These are phyloP conservation scores for Sarocladium oryzae DNA, from an alignment of 2,329 filamentous ascomycete genomes.

Conservation along the genomic window DNA sequence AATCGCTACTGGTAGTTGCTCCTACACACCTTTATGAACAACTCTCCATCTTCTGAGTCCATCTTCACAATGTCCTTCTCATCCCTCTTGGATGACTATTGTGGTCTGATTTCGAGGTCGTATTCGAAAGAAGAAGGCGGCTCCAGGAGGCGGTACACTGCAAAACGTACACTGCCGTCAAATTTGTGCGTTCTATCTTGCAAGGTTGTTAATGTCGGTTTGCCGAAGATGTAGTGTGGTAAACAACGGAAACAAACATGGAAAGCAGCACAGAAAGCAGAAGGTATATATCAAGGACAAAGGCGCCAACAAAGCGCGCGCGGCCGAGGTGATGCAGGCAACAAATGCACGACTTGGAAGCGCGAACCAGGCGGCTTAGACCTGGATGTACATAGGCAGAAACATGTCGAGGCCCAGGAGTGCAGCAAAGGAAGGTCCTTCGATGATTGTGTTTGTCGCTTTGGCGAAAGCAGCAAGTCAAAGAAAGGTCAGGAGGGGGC, in stretches of 20 bases:
- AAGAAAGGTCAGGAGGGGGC: not conserved
- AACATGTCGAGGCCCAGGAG: not conserved
- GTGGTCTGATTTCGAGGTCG: not conserved
- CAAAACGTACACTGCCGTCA: not conserved
- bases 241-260: not conserved
- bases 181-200: not conserved
- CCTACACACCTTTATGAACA: slow-evolving; percentile 72
- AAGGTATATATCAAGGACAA: not conserved
- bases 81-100: slow-evolving; percentile 2
- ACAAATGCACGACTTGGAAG: not conserved
- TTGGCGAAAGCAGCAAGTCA: not conserved
- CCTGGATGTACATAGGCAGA: not conserved
- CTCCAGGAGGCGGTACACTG: not conserved
- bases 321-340: not conserved
- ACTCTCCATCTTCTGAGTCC: slow-evolving; percentile 84
- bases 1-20: not conserved
- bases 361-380: slow-evolving; percentile 4
- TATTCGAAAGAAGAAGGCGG: not conserved
- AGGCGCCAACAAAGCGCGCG: not conserved
- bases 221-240: not conserved
- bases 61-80: slow-evolving; percentile 35
- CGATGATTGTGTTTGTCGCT: not conserved
- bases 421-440: not conserved
- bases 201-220: slow-evolving; percentile 2
- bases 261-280: not conserved